Evolutionary conservation across 225 moss, liverwort and hornwort genomes (phyloP).

Genomic region (Polytrichum commune): DNA sequence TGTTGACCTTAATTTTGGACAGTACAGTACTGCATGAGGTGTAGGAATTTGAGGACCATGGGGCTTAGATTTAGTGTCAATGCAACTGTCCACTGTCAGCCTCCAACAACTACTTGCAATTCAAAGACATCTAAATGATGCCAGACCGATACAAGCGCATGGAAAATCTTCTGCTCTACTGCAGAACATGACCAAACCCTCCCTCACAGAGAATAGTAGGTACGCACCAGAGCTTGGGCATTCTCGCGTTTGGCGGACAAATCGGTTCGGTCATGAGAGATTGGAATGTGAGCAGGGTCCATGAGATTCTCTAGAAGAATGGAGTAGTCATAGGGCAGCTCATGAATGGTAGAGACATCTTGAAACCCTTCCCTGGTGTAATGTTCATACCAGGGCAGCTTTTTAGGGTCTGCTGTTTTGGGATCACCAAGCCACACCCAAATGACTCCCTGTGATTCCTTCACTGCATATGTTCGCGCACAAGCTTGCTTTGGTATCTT

Average conservation of each 20-base stretch:
- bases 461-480: constrained; percentile 64
- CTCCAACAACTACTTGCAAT: too few relatives aligned
- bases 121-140: too few relatives aligned
- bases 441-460: constrained; percentile 75
- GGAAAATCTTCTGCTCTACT: too few relatives aligned
- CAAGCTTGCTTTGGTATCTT: constrained; percentile 81
- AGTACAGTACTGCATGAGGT: not conserved
- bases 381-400: constrained; percentile 76
- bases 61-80: not conserved
- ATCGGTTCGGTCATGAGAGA: constrained; percentile 84
- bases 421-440: constrained; percentile 85
- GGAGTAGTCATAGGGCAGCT: constrained; percentile 86
- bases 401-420: constrained; percentile 46
- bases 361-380: constrained; percentile 45
- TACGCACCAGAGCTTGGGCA: constrained; percentile 64
- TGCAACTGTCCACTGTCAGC: not conserved
- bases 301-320: constrained; percentile 78
- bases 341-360: constrained; percentile 44
- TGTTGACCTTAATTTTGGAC: not conserved
- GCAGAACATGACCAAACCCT: too few relatives aligned
- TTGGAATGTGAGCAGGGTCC: constrained; percentile 90
- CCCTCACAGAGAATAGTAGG: not conserved
- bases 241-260: constrained; percentile 56
- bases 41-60: not conserved
- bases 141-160: too few relatives aligned